phyloP scores from a whole-genome alignment of 176 grass and related monocot genomes.

The Secale cereale region DNA sequence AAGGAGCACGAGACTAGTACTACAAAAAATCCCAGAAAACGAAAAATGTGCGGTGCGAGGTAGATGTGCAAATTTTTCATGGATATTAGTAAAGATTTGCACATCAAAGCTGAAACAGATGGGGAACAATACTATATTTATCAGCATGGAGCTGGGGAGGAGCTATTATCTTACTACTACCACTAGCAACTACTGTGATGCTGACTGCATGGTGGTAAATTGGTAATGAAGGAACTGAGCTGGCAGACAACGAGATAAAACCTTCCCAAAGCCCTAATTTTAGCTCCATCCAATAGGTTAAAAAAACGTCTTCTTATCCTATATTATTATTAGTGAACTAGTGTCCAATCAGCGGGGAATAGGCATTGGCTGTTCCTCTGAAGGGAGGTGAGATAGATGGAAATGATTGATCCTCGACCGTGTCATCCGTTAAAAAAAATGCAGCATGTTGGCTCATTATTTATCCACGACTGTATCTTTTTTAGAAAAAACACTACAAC shows the following conservation, averaged over 20 bases:
- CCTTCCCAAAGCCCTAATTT: constrained; percentile 6
- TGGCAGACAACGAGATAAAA: constrained; percentile 12
- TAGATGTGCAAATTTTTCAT: constrained; percentile 25
- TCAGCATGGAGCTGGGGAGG: not conserved
- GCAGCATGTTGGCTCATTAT: not conserved
- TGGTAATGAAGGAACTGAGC: not conserved
- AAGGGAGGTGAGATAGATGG: not conserved
- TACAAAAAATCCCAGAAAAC: not conserved
- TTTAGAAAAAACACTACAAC: not conserved
- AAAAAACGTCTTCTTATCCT: constrained; percentile 9
- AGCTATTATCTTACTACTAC: not conserved
- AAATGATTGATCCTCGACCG: constrained; percentile 12
- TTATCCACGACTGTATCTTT: not conserved
- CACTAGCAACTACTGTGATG: not conserved
- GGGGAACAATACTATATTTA: not conserved
- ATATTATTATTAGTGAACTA: not conserved
- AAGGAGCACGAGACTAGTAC: constrained; percentile 9
- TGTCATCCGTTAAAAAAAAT: not conserved
- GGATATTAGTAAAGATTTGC: not conserved
- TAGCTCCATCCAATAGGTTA: not conserved
- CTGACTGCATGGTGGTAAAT: not conserved
- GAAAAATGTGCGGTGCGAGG: constrained; percentile 14
- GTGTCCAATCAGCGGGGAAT: not conserved
- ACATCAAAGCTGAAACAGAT: constrained; percentile 24
- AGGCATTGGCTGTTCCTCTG: not conserved